Conservation (phyloP, 2,329 filamentous ascomycete species). For the Verruconis gallopava region DNA sequence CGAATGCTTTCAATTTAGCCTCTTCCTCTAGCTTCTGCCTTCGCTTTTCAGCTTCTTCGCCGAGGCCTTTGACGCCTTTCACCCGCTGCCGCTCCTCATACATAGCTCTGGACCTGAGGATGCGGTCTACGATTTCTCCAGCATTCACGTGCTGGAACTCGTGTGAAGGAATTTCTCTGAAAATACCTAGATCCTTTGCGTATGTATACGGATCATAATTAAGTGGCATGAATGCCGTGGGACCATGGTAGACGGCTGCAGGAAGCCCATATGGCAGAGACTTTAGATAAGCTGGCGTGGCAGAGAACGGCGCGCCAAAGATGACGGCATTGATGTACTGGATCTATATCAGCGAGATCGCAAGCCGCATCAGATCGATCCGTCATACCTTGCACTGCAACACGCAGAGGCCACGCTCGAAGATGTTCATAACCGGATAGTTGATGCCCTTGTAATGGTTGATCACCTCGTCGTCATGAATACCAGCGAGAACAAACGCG, state of each 20-base stretch:
- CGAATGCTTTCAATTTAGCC: constrained; percentile 17
- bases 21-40: constrained; percentile 24
- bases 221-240: constrained; percentile 71
- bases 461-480: constrained; percentile 90
- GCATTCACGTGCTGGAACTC: constrained; percentile 81
- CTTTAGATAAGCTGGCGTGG: constrained; percentile 64
- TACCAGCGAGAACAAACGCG: constrained; percentile 78
- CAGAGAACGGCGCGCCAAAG: constrained; percentile 81
- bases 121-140: constrained; percentile 79
- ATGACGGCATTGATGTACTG: constrained; percentile 80
- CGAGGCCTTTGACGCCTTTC: constrained; percentile 75
- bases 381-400: constrained; percentile 83
- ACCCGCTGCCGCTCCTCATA: constrained; percentile 86
- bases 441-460: constrained; percentile 96
- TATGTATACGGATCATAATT: constrained; percentile 50
- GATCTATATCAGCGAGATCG: constrained; percentile 11
- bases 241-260: constrained; percentile 85
- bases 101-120: constrained; percentile 70
- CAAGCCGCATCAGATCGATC: constrained; percentile 13
- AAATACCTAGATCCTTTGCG: constrained; percentile 72
- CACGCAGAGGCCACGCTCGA: constrained; percentile 88
- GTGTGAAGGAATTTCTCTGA: constrained; percentile 64
- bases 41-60: constrained; percentile 43
- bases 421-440: constrained; percentile 99
- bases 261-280: constrained; percentile 57